Evolutionary conservation across 1,284 basidiomycete species (phyloP), one percentile per base, ranked within the genome.

Genomic region (Marasmius tenuissimus): DNA sequence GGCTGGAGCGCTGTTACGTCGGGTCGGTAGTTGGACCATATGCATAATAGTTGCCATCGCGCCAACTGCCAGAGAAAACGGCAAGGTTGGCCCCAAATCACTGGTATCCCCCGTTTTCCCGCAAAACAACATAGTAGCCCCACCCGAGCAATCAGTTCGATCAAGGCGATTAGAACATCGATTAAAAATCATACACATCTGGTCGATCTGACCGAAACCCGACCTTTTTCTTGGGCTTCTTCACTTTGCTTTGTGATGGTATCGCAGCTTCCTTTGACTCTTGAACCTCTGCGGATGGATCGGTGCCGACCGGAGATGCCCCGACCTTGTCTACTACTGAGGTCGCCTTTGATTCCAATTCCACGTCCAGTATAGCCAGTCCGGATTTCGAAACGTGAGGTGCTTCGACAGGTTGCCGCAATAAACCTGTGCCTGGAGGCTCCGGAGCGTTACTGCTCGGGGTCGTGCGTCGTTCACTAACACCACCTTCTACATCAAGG

Each of bases 401-500:
- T 8, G n/a, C 12, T 37, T 37, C 34, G 38, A 33, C 52, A 35
- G 34, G n/a, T 18, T 35, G 8, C 11, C 38, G 11, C 18, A 20
- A 10, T n/a, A 10, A 5, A 16, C 16, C 20, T 14, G 35, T 10
- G 20, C 33, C 37, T 37, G 34, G 12, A n/a, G 20, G n/a, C 33
- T 54, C 52, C 14, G n/a, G 12, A 18, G 33, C 37, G 16, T 59
- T 34, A 59, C 37, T n/a, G 78, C 75, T 54, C 12, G 85, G 81
- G 2, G 80, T 85, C 11, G 93, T 96, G 63, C 92, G 81, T 63
- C 96, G 81, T 74, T 97, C 96, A 12, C 88, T 84, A 5, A 94
- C 89, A 5, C 96, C 96, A 10, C 96, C 96, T 72, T 97, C 96
- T 4, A 95, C 83, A 70, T 96, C 97, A 11, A 98, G 81, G 77